Evolutionary conservation across 495 filamentous ascomycete genomes (phyloP).

Genomic region (Penicillium coffeae): DNA sequence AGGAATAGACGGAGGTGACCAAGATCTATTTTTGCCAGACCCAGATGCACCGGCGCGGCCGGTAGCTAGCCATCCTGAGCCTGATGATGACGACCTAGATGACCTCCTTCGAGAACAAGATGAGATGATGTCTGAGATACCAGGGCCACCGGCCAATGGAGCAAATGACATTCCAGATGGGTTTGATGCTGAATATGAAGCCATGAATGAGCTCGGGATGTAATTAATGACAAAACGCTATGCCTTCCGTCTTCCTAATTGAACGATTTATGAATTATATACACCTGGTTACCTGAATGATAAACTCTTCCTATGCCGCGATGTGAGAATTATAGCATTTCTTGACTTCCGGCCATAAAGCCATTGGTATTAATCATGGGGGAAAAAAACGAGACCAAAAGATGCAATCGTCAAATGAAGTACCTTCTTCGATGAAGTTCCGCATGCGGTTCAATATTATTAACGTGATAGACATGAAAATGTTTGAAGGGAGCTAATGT

Average conservation of each 20-base stretch:
- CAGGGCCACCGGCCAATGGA: background rate
- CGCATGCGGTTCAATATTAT: background rate
- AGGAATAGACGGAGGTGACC: slow-evolving; percentile 5
- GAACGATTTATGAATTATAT: background rate
- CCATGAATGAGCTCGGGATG: slow-evolving; percentile 29
- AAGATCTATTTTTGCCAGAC: slow-evolving; percentile 29
- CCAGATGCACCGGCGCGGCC: slow-evolving; percentile 10
- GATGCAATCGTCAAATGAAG: background rate
- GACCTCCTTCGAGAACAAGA: slow-evolving; percentile 35
- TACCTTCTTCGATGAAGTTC: background rate
- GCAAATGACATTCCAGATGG: slow-evolving; percentile 7
- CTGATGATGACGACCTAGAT: slow-evolving; percentile 38
- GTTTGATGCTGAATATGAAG: slow-evolving; percentile 33
- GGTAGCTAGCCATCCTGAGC: slow-evolving; percentile 12
- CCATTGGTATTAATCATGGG: no score
- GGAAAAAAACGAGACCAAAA: no score
- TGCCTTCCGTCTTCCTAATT: background rate
- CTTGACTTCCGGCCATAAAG: no score
- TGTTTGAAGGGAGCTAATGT: slow-evolving; percentile 7
- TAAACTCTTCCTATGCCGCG: no score
- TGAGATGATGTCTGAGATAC: slow-evolving; percentile 2
- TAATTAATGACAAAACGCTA: slow-evolving; percentile 3
- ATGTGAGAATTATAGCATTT: no score
- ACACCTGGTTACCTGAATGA: no score
- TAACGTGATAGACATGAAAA: slow-evolving; percentile 3